Evolutionary conservation across 2,329 filamentous ascomycete genomes (phyloP).

Genomic region (Septoria linicola): DNA sequence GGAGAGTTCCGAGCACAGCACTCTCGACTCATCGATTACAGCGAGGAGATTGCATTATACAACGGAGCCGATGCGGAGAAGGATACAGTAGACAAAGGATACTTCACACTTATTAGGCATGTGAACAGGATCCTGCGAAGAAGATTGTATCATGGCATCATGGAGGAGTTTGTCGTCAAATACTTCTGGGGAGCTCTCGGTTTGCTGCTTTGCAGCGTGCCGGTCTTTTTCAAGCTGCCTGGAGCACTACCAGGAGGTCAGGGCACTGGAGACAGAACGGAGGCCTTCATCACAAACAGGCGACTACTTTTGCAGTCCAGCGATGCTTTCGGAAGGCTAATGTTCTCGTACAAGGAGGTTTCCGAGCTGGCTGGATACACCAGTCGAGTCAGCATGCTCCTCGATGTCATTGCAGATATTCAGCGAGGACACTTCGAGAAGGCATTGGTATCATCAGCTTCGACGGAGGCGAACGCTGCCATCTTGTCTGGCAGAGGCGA

Average conservation of each 20-base stretch:
- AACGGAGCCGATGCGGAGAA: slow-evolving; percentile 91
- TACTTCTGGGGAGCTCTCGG: slow-evolving; percentile 98
- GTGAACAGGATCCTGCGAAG: slow-evolving; percentile 91
- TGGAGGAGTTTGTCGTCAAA: slow-evolving; percentile 99
- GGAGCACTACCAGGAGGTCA: slow-evolving; percentile 22
- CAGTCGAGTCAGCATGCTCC: slow-evolving; percentile 80
- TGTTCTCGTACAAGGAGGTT: slow-evolving; percentile 98
- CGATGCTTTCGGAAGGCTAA: slow-evolving; percentile 90
- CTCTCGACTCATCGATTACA: slow-evolving; percentile 90
- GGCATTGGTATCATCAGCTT: slow-evolving; percentile 87
- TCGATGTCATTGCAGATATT: slow-evolving; percentile 94
- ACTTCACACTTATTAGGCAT: slow-evolving; percentile 98
- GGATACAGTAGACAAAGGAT: slow-evolving; percentile 93
- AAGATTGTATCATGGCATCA: slow-evolving; percentile 95
- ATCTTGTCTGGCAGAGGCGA: slow-evolving; percentile 79
- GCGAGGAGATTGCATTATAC: slow-evolving; percentile 91
- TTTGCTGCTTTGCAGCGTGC: slow-evolving; percentile 85
- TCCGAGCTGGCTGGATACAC: slow-evolving; percentile 96
- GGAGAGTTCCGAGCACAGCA: slow-evolving; percentile 97
- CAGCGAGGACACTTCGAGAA: slow-evolving; percentile 90
- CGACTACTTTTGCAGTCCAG: slow-evolving; percentile 89
- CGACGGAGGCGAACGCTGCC: slow-evolving; percentile 75
- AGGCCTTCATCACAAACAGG: slow-evolving; percentile 87
- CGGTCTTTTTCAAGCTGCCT: slow-evolving; percentile 82
- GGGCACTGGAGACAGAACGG: slow-evolving; percentile 28